These are phyloP conservation scores for Claviceps paspali DNA, from an alignment of 2,329 filamentous ascomycete species.

Conservation along the genomic window DNA sequence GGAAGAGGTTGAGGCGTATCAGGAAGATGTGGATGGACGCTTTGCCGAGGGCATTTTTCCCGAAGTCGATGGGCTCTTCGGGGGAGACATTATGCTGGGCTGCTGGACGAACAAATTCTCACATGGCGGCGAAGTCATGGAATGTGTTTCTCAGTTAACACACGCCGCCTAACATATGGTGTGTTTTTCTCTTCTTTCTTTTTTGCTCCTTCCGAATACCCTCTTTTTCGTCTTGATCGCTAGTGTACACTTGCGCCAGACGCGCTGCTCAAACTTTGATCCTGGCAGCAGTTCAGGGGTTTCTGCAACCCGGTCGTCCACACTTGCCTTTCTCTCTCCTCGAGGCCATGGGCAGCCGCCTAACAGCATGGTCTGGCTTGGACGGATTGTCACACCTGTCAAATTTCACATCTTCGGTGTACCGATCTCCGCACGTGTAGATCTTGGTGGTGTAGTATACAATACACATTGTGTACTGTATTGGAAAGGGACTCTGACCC, in stretches of 20 bases:
- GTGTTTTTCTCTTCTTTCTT: not conserved
- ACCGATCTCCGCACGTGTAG: constrained; percentile 2
- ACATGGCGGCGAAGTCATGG: not conserved
- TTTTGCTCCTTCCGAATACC: too few species aligned
- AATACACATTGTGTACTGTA: constrained; percentile 1
- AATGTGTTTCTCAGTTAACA: not conserved
- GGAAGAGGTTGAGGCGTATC: not conserved
- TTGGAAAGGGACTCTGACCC: too few species aligned
- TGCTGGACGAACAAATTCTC: constrained; percentile 5
- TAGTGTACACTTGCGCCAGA: too few species aligned
- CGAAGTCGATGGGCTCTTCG: not conserved
- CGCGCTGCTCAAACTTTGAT: not conserved
- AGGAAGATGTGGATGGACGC: not conserved
- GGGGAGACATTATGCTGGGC: constrained; percentile 4
- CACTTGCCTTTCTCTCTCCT: constrained; percentile 1
- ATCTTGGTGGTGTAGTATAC: constrained; percentile 2
- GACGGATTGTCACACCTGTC: constrained; percentile 2
- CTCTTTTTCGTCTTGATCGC: too few species aligned
- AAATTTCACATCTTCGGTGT: constrained; percentile 1
- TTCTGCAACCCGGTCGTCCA: constrained; percentile 1
- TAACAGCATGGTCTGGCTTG: not conserved
- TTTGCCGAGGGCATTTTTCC: not conserved
- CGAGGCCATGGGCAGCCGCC: constrained; percentile 1
- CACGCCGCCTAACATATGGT: constrained; percentile 1
- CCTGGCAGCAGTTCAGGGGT: not conserved